These are phyloP conservation scores for Phytophthora crassamura DNA, from an alignment of 352 stramenopile species.

Conservation along the genomic window DNA sequence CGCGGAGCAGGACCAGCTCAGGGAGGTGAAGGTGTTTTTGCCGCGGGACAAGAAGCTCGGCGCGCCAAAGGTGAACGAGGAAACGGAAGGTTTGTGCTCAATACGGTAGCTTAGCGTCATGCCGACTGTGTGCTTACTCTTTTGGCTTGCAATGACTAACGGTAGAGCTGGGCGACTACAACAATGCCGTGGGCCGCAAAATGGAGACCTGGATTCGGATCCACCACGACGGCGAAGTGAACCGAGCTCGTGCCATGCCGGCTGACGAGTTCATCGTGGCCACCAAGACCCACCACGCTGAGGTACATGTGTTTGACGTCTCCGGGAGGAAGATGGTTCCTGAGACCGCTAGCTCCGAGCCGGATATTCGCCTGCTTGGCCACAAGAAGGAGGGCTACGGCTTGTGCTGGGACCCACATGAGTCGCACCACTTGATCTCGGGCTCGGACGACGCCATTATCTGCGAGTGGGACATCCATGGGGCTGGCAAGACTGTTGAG, in stretches of 20 bases:
- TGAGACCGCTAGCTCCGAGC: slow-evolving; percentile 70
- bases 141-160: background rate
- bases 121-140: slow-evolving; percentile 1
- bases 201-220: slow-evolving; percentile 97
- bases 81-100: slow-evolving; percentile 58
- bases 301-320: slow-evolving; percentile 98
- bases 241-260: slow-evolving; percentile 98
- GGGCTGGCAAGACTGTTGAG: slow-evolving; percentile 83
- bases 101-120: too few species aligned
- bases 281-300: slow-evolving; percentile 93
- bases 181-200: slow-evolving; percentile 82
- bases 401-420: slow-evolving; percentile 95
- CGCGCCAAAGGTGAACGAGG: slow-evolving; percentile 95
- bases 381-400: slow-evolving; percentile 95
- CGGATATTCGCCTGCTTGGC: slow-evolving; percentile 73
- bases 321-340: slow-evolving; percentile 95
- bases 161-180: slow-evolving; percentile 82
- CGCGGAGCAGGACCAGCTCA: slow-evolving; percentile 87
- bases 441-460: slow-evolving; percentile 97
- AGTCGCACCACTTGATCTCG: slow-evolving; percentile 90
- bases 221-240: slow-evolving; percentile 98
- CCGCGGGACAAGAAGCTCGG: slow-evolving; percentile 94
- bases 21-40: slow-evolving; percentile 93
- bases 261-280: slow-evolving; percentile 98
- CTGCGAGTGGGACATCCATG: slow-evolving; percentile 96